Evolutionary conservation across 805 yeast species (phyloP).

Genomic region (Pichia thaimueangensis): DNA sequence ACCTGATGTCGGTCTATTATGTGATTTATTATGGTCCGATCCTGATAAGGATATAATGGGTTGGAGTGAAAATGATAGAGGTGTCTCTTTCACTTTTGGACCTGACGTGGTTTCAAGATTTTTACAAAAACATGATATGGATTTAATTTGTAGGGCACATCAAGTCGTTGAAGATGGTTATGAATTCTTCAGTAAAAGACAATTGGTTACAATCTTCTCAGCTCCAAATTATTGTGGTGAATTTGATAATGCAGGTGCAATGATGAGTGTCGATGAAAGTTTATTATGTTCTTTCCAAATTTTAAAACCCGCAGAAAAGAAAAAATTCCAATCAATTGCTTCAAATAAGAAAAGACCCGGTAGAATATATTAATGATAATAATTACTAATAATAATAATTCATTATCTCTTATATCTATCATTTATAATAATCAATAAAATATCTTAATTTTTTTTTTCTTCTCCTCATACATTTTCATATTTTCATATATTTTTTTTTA

Average conservation of each 20-base stretch:
- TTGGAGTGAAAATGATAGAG: slow-evolving; percentile 98
- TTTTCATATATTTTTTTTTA: too few relatives aligned
- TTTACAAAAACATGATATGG: slow-evolving; percentile 96
- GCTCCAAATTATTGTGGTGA: slow-evolving; percentile 99
- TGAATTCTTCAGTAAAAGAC: slow-evolving; percentile 94
- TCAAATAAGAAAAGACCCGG: slow-evolving; percentile 10
- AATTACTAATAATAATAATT: too few relatives aligned
- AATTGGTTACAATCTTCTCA: slow-evolving; percentile 87
- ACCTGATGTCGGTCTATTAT: slow-evolving; percentile 93
- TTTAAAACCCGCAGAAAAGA: slow-evolving; percentile 96
- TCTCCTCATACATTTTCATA: too few relatives aligned
- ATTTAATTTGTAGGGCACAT: slow-evolving; percentile 96
- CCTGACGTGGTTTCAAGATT: slow-evolving; percentile 97
- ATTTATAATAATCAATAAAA: not conserved
- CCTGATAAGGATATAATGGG: slow-evolving; percentile 98
- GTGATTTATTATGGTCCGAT: slow-evolving; percentile 97
- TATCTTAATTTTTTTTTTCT: too few relatives aligned
- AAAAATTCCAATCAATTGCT: slow-evolving; percentile 42
- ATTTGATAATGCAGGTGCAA: slow-evolving; percentile 98
- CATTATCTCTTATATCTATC: too few relatives aligned
- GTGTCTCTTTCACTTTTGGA: slow-evolving; percentile 99
- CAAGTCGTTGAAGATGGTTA: slow-evolving; percentile 99
- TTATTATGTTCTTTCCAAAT: slow-evolving; percentile 93
- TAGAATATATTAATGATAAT: slow-evolving; percentile 12
- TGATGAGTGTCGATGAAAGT: slow-evolving; percentile 98